Percentiles rank a stretch among this genome's conserved stretches.
Conservation (phyloP, 306 rosid species). For the Corylus avellana region DNA sequence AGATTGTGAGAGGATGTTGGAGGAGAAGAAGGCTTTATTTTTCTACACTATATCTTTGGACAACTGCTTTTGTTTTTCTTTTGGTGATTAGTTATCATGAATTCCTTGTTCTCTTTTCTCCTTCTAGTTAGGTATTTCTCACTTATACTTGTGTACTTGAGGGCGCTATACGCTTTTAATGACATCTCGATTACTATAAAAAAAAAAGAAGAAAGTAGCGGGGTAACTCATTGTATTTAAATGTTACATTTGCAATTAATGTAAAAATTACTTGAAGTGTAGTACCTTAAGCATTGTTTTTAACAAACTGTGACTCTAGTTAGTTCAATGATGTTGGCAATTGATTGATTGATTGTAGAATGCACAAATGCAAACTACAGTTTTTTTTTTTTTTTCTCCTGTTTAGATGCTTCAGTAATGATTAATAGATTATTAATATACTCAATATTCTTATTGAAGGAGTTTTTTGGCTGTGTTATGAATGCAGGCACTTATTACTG, state of each 20-base stretch:
- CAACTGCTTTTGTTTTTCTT: too few relatives aligned
- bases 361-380: neutral
- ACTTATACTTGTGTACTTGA: too few relatives aligned
- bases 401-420: neutral
- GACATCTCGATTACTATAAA: too few relatives aligned
- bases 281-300: neutral
- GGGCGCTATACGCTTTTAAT: too few relatives aligned
- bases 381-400: neutral
- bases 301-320: neutral
- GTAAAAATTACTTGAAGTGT: neutral
- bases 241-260: neutral
- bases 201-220: too few relatives aligned
- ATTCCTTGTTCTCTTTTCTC: too few relatives aligned
- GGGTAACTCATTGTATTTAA: neutral
- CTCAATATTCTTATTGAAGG: conserved; percentile 9
- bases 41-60: too few relatives aligned
- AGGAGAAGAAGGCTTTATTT: too few relatives aligned
- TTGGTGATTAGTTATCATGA: too few relatives aligned
- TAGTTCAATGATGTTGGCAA: neutral
- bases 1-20: too few relatives aligned
- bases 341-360: neutral
- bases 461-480: conserved; percentile 18
- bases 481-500: conserved; percentile 70
- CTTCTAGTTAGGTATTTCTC: too few relatives aligned
- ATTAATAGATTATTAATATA: neutral